A percentile compares a stretch with the other conserved stretches of the same genome.
phyloP scores from a whole-genome alignment of 495 filamentous ascomycete species.

The Neurospora sublineolata region DNA sequence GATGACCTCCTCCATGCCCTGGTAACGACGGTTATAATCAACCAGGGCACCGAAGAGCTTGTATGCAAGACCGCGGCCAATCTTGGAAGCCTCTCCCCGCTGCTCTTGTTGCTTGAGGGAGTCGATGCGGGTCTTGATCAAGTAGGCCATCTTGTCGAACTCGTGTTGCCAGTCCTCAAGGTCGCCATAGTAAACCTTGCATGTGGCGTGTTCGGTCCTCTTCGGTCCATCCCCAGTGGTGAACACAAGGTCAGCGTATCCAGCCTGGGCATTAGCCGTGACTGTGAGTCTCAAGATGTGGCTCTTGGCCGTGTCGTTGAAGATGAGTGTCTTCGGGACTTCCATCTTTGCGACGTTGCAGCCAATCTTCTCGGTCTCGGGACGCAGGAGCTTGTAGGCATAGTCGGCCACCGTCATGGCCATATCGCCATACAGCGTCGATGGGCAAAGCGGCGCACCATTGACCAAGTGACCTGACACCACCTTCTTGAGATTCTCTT shows the following conservation, averaged over 20 bases:
- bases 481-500: slow-evolving; percentile 46
- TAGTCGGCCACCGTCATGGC: slow-evolving; percentile 64
- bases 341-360: slow-evolving; percentile 53
- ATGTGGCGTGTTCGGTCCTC: slow-evolving; percentile 39
- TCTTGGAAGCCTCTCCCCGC: slow-evolving; percentile 42
- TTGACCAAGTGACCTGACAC: slow-evolving; percentile 68
- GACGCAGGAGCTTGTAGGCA: slow-evolving; percentile 46
- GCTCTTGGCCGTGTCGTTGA: slow-evolving; percentile 39
- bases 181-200: slow-evolving; percentile 37
- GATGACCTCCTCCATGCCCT: slow-evolving; percentile 66
- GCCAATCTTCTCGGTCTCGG: slow-evolving; percentile 39
- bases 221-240: slow-evolving; percentile 31
- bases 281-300: slow-evolving; percentile 37
- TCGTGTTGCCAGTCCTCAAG: slow-evolving; percentile 37
- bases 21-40: slow-evolving; percentile 55
- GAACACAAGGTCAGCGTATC: slow-evolving; percentile 29
- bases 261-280: slow-evolving; percentile 27
- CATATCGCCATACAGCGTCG: slow-evolving; percentile 65
- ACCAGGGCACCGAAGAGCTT: slow-evolving; percentile 63
- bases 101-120: slow-evolving; percentile 38
- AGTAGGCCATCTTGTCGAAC: slow-evolving; percentile 44
- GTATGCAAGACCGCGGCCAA: slow-evolving; percentile 64
- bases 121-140: slow-evolving; percentile 43
- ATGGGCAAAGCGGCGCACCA: slow-evolving; percentile 39
- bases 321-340: slow-evolving; percentile 61